Evolutionary conservation across 228 moss, liverwort and hornwort genomes (phyloP).

Genomic region (Sphagnum fallax): DNA sequence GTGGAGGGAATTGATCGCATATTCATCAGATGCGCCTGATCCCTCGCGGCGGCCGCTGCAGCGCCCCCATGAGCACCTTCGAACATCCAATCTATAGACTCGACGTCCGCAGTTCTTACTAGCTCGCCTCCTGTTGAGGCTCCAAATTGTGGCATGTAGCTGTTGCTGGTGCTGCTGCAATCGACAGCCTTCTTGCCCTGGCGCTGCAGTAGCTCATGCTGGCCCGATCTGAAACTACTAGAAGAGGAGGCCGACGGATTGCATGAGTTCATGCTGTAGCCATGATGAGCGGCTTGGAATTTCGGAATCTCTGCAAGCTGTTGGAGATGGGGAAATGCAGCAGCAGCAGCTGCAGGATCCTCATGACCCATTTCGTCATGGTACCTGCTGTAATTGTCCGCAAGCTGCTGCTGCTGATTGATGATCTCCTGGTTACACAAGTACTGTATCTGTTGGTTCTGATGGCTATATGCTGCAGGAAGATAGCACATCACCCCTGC

Average conservation of each 20-base stretch:
- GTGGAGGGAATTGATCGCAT: conserved; percentile 1
- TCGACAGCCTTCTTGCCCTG: conserved; percentile 15
- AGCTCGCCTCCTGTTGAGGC: neutral
- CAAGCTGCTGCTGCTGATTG: too few relatives aligned
- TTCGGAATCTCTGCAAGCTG: neutral
- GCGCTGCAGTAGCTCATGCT: neutral
- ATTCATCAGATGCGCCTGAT: conserved; percentile 5
- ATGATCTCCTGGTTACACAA: neutral
- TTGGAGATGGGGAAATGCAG: neutral
- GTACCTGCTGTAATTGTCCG: neutral
- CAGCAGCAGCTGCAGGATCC: too few relatives aligned
- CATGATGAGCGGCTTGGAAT: neutral
- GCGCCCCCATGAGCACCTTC: conserved; percentile 17
- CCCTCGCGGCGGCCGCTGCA: conserved; percentile 25
- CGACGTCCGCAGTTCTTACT: neutral
- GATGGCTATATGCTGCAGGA: neutral
- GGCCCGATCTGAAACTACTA: neutral
- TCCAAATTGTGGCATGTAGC: neutral
- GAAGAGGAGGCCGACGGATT: too few relatives aligned
- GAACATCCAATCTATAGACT: conserved; percentile 1
- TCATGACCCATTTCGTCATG: neutral
- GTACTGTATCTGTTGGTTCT: neutral
- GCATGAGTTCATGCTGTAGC: neutral
- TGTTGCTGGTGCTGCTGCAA: neutral
- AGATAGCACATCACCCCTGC: neutral